These are phyloP conservation scores for Mallotus nudiflorus DNA, from an alignment of 345 rosid species.

Conservation along the genomic window DNA sequence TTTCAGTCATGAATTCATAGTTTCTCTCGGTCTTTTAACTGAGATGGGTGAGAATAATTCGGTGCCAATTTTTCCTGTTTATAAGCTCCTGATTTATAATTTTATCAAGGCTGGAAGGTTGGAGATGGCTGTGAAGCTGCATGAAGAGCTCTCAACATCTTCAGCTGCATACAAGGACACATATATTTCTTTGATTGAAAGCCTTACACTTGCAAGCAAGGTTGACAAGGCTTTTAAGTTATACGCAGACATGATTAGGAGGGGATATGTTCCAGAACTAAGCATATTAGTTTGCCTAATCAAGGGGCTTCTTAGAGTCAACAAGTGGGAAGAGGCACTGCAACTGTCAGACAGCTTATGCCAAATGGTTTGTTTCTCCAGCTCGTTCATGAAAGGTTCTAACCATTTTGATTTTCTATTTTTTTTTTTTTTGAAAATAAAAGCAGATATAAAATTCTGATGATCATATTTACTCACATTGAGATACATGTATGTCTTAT, in stretches of 20 bases:
- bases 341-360: conserved; percentile 67
- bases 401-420: not conserved
- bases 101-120: conserved; percentile 72
- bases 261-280: conserved; percentile 58
- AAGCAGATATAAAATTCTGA: not conserved
- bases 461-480: not conserved
- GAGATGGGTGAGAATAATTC: conserved; percentile 56
- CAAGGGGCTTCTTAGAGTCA: conserved; percentile 62
- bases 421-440: too few species aligned
- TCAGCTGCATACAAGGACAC: conserved; percentile 39
- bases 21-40: conserved; percentile 73
- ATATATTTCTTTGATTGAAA: conserved; percentile 56
- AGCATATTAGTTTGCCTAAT: conserved; percentile 57
- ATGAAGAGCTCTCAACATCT: conserved; percentile 61
- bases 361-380: conserved; percentile 66
- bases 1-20: conserved; percentile 68
- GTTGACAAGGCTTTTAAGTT: conserved; percentile 78
- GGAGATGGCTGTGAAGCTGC: conserved; percentile 68
- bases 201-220: conserved; percentile 62
- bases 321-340: conserved; percentile 76
- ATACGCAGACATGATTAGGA: conserved; percentile 55
- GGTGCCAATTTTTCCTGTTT: conserved; percentile 60
- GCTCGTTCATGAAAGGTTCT: conserved; percentile 11
- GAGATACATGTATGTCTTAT: not conserved
- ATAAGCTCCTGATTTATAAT: conserved; percentile 66